Conservation (phyloP, 1,139 yeast species). For the Candida sp. region DNA sequence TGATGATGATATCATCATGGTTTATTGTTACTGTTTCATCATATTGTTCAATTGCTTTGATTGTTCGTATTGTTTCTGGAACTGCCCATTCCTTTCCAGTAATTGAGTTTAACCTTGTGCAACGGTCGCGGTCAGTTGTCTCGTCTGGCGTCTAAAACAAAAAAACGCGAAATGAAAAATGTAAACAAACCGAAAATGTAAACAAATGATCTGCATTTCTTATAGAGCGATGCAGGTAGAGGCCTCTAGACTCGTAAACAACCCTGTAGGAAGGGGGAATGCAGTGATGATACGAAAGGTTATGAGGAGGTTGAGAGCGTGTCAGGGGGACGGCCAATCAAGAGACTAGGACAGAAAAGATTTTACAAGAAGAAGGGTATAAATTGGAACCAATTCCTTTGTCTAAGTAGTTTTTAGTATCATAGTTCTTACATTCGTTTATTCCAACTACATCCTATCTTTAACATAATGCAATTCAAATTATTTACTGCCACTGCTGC, state of each 20-base stretch:
- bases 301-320: not conserved
- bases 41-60: too few relatives aligned
- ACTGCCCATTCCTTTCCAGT: too few relatives aligned
- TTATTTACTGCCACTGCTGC: slow-evolving; percentile 30
- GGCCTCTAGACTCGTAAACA: not conserved
- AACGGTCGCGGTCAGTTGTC: too few relatives aligned
- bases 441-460: slow-evolving; percentile 12
- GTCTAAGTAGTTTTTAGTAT: not conserved
- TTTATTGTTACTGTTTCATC: too few relatives aligned
- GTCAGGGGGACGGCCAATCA: not conserved
- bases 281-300: not conserved
- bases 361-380: not conserved
- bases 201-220: not conserved
- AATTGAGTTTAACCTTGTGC: too few relatives aligned
- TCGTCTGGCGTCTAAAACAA: not conserved
- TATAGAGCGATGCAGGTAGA: not conserved
- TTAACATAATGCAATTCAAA: slow-evolving; percentile 28
- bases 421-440: not conserved
- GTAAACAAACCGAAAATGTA: not conserved
- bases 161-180: not conserved
- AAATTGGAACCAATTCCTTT: not conserved
- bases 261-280: not conserved
- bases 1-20: too few relatives aligned
- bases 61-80: too few relatives aligned
- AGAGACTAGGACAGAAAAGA: not conserved